Evolutionary conservation across 106 monocot genomes (phyloP), one percentile per base, ranked within the genome.

Genomic region (Platanthera zijinensis): DNA sequence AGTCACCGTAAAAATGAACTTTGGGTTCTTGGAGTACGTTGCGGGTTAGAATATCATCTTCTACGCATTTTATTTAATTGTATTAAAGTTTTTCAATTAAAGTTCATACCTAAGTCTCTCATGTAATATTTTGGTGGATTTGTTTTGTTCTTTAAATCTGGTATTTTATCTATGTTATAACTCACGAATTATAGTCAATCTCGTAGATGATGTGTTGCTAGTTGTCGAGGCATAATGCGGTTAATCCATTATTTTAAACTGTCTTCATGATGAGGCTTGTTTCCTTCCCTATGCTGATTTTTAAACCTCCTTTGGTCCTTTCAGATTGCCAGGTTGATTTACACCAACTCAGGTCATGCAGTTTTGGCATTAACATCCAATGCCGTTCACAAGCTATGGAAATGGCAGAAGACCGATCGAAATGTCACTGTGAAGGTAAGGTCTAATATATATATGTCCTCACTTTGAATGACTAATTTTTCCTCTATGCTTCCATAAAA

Each of bases 311-410:
- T 72, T 63, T 51, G 30, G 48, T 21, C 57, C 54, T 28, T 80
- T 47, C 74, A 87, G 92, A 78, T 92, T 53, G 79, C 81, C 13
- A 78, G 85, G 22, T 75, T 92, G 72, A 80, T 85, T 45, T 92
- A 87, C 57, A 87, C 92, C 17, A 89, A 87, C 74, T 79, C 85
- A 52, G 92, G 92, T 25, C 50, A 51, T 25, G 79, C 84, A n/a
- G 66, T 92, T 17, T 79, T 92, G 52, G 89, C 89, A 70, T 69
- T 92, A 75, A 28, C 89, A 75, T 90, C 84, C 39, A 90, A 90
- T 82, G 87, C 83, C 52, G 74, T 85, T 78, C 87, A 85, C 57
- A 87, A 93, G 81, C 73, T 93, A 50, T 93, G 90, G 92, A 93
- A 84, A 79, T 93, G 92, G 92, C 75, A 83, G 30, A 84, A 83